Evolutionary conservation across 441 rosid species (phyloP).

Genomic region (Metrosideros polymorpha): DNA sequence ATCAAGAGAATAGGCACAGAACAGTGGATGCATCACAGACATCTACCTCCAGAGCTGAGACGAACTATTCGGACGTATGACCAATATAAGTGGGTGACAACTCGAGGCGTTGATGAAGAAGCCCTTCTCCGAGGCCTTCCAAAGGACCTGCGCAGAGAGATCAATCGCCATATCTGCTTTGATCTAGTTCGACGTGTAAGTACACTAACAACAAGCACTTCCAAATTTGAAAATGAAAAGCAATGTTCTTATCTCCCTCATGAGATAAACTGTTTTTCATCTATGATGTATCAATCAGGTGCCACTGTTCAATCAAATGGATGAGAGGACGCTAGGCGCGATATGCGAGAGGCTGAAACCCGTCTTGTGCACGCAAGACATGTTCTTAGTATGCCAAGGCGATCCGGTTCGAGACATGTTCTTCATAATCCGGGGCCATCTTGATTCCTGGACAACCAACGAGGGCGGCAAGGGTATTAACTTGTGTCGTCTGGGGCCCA

Average conservation of each 20-base stretch:
- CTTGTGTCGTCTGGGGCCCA: constrained; percentile 49
- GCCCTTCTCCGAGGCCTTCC: constrained; percentile 66
- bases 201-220: not conserved
- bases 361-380: constrained; percentile 42
- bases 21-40: constrained; percentile 92
- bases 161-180: constrained; percentile 82
- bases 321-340: constrained; percentile 58
- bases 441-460: constrained; percentile 59
- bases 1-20: constrained; percentile 75
- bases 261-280: not conserved
- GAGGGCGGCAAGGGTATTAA: constrained; percentile 47
- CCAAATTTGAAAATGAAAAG: not conserved
- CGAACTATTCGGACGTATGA: constrained; percentile 65
- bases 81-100: constrained; percentile 77
- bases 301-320: constrained; percentile 66
- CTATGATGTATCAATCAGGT: constrained; percentile 23
- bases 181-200: constrained; percentile 81
- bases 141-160: constrained; percentile 67
- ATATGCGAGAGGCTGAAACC: constrained; percentile 62
- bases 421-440: constrained; percentile 53
- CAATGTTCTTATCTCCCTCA: not conserved
- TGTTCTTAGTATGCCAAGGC: constrained; percentile 52
- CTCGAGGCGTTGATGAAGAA: constrained; percentile 87
- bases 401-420: constrained; percentile 61
- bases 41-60: constrained; percentile 59